Evolutionary conservation across 2,329 filamentous ascomycete genomes (phyloP).

Genomic region (Mycosphaerella sp.): DNA sequence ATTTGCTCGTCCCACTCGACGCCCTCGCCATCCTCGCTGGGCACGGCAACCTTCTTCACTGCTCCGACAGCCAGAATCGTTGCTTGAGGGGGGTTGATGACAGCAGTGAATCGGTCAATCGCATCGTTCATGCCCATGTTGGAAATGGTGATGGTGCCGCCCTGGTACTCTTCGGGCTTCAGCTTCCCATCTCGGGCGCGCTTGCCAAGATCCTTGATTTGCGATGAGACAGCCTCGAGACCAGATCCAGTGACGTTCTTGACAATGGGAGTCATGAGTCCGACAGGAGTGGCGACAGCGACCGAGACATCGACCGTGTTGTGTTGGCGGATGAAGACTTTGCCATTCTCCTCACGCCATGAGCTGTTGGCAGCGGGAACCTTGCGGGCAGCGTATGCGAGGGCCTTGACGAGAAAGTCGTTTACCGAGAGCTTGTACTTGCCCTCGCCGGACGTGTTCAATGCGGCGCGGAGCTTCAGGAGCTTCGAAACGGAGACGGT

Average conservation of each 20-base stretch:
- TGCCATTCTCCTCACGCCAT: conserved; percentile 70
- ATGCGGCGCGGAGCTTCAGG: conserved; percentile 86
- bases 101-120: conserved; percentile 92
- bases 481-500: conserved; percentile 90
- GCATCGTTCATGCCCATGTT: conserved; percentile 99
- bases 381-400: conserved; percentile 80
- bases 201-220: conserved; percentile 96
- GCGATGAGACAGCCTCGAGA: conserved; percentile 76
- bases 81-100: conserved; percentile 98
- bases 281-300: conserved; percentile 84
- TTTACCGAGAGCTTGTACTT: conserved; percentile 99
- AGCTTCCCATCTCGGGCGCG: conserved; percentile 94
- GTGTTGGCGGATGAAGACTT: conserved; percentile 80
- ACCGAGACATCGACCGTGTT: conserved; percentile 91
- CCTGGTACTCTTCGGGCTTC: conserved; percentile 99
- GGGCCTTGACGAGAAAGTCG: conserved; percentile 98
- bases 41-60: conserved; percentile 89
- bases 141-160: conserved; percentile 97
- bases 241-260: conserved; percentile 81
- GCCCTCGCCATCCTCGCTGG: conserved; percentile 67
- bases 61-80: conserved; percentile 92
- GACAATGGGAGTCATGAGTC: conserved; percentile 96
- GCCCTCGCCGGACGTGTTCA: conserved; percentile 82
- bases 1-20: conserved; percentile 98
- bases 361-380: conserved; percentile 93